Percentiles rank a stretch among this genome's conserved stretches.
phyloP scores from a whole-genome alignment of 148 eudicot genomes.

The Hydrangea macrophylla region DNA sequence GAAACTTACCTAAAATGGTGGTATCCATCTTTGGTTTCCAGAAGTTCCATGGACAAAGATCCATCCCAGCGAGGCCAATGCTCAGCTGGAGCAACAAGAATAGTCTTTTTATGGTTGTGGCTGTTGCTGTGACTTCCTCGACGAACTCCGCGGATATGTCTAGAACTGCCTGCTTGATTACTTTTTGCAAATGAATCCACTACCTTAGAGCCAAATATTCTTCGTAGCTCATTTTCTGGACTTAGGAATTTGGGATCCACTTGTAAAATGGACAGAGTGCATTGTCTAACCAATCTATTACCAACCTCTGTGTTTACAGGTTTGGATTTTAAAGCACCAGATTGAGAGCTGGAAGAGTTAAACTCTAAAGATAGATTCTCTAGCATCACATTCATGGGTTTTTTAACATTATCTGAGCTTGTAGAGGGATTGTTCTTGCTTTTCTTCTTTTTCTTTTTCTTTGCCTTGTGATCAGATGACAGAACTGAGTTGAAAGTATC shows the following conservation, averaged over 20 bases:
- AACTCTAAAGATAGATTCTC: constrained; percentile 44
- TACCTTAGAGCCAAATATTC: constrained; percentile 94
- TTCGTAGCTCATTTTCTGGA: constrained; percentile 87
- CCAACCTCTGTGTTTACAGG: constrained; percentile 17
- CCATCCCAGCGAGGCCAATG: constrained; percentile 99
- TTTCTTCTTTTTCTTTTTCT: constrained; percentile 93
- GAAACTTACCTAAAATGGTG: constrained; percentile 63
- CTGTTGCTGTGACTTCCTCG: constrained; percentile 61
- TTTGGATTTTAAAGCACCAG: constrained; percentile 27
- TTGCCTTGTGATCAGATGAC: constrained; percentile 49
- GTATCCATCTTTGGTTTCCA: constrained; percentile 62
- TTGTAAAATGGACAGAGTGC: constrained; percentile 50
- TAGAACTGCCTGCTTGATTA: constrained; percentile 63
- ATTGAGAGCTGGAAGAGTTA: constrained; percentile 34
- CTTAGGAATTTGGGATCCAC: constrained; percentile 83
- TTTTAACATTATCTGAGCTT: constrained; percentile 20
- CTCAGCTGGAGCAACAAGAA: constrained; percentile 76
- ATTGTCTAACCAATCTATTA: constrained; percentile 28
- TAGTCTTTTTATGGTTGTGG: constrained; percentile 55
- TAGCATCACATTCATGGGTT: constrained; percentile 34
- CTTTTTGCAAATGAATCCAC: constrained; percentile 74
- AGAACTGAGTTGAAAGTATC: constrained; percentile 27
- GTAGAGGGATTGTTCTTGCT: constrained; percentile 34
- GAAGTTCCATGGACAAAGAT: constrained; percentile 86
- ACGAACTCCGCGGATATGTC: constrained; percentile 69